These are phyloP conservation scores for Fraxinus angustifolia DNA, from an alignment of 305 asterid genomes.

Conservation along the genomic window DNA sequence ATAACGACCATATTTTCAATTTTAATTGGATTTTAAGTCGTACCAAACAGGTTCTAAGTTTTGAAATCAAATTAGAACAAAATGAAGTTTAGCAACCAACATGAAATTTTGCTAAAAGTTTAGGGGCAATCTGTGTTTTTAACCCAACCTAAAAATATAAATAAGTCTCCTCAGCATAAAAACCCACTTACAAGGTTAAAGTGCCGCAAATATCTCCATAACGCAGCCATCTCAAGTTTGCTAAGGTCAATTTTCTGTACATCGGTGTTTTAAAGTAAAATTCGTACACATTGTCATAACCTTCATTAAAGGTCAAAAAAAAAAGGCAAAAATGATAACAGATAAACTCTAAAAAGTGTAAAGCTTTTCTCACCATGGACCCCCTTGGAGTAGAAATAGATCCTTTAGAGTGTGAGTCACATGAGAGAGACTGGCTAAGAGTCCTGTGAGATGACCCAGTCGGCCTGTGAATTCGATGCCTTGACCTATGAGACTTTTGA, in stretches of 20 bases:
- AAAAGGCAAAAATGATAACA: neutral
- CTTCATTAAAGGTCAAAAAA: neutral
- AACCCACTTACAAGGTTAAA: constrained; percentile 71
- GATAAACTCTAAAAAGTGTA: neutral
- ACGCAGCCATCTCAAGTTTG: constrained; percentile 82
- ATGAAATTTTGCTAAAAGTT: neutral
- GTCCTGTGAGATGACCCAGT: constrained; percentile 53
- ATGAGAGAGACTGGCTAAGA: constrained; percentile 54
- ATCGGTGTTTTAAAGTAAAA: neutral
- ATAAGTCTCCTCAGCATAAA: neutral
- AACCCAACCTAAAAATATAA: neutral
- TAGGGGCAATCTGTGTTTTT: neutral
- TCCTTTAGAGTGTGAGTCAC: constrained; percentile 47
- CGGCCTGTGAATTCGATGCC: constrained; percentile 58
- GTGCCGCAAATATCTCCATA: constrained; percentile 79
- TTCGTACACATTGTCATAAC: neutral
- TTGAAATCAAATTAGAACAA: neutral
- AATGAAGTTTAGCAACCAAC: neutral
- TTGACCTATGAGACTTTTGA: constrained; percentile 65
- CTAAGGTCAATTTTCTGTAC: constrained; percentile 74
- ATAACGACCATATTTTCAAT: too few species aligned
- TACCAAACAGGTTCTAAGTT: too few species aligned
- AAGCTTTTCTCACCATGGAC: constrained; percentile 44
- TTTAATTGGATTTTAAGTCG: too few species aligned
- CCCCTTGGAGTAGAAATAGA: constrained; percentile 38